Evolutionary conservation across 179 eudicot genomes (phyloP).

Genomic region (Drosera spatulata): DNA sequence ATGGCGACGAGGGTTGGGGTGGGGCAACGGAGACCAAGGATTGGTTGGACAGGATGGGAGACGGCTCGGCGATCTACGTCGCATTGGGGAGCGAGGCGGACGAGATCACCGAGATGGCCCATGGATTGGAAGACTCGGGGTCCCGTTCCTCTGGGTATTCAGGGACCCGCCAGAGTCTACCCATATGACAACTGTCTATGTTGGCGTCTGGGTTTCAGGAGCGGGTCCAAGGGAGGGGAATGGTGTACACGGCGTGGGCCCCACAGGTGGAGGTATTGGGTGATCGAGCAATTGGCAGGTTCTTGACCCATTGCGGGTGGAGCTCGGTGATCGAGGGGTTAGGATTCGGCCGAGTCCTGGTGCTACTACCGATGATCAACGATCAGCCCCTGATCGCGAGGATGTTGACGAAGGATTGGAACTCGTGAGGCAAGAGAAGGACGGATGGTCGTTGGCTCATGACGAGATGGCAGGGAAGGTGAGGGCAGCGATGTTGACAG

Average conservation of each 20-base stretch:
- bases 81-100: slow-evolving; percentile 5
- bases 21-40: background rate
- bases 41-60: slow-evolving; percentile 1
- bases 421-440: background rate
- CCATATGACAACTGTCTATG: background rate
- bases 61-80: background rate
- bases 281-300: background rate
- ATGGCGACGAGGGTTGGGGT: no score
- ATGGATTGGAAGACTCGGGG: background rate
- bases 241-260: background rate
- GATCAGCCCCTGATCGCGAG: slow-evolving; percentile 5
- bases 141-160: slow-evolving; percentile 5
- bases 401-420: background rate
- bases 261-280: slow-evolving; percentile 2
- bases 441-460: background rate
- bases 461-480: background rate
- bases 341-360: slow-evolving; percentile 25
- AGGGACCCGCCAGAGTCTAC: background rate
- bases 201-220: background rate
- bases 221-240: background rate
- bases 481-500: background rate
- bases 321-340: slow-evolving; percentile 8
- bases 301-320: slow-evolving; percentile 4
- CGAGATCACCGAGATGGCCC: slow-evolving; percentile 4
- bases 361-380: slow-evolving; percentile 34